These are phyloP conservation scores for Diaporthe caulivora DNA, from an alignment of 2,329 filamentous ascomycete species.

Conservation along the genomic window DNA sequence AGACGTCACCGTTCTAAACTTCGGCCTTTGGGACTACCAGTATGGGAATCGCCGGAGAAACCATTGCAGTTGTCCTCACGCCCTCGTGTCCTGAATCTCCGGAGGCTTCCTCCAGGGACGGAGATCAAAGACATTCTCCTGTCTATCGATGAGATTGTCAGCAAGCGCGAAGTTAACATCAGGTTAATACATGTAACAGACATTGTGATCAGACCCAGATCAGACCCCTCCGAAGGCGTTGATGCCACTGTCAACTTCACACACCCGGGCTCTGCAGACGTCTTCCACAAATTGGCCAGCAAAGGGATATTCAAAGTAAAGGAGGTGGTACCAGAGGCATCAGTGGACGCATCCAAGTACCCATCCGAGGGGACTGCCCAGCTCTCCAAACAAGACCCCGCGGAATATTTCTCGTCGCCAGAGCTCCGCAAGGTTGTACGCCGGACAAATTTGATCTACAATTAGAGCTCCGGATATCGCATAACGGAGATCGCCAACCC, in stretches of 20 bases:
- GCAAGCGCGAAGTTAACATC: neutral
- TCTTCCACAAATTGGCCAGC: neutral
- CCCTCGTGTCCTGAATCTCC: neutral
- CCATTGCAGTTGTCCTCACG: neutral
- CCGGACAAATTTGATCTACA: conserved; percentile 1
- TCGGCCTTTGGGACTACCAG: neutral
- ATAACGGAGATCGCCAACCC: conserved; percentile 1
- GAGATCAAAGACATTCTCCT: conserved; percentile 3
- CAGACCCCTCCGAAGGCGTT: neutral
- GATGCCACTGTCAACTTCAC: conserved; percentile 4
- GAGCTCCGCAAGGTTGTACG: neutral
- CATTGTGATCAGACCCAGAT: neutral
- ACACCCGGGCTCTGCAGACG: neutral
- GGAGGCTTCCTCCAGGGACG: neutral
- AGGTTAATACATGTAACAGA: neutral
- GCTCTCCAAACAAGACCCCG: neutral
- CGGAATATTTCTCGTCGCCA: neutral
- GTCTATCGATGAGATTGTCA: neutral
- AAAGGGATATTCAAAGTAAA: neutral
- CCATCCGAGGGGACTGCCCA: neutral
- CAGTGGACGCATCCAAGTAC: neutral
- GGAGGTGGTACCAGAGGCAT: neutral
- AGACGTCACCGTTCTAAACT: no score
- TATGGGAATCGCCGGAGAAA: neutral
- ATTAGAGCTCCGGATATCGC: neutral